Percentiles rank a stretch among this genome's conserved stretches.
These are phyloP conservation scores for Fusarium sp. DNA, from an alignment of 2,329 filamentous ascomycete species.

Conservation along the genomic window DNA sequence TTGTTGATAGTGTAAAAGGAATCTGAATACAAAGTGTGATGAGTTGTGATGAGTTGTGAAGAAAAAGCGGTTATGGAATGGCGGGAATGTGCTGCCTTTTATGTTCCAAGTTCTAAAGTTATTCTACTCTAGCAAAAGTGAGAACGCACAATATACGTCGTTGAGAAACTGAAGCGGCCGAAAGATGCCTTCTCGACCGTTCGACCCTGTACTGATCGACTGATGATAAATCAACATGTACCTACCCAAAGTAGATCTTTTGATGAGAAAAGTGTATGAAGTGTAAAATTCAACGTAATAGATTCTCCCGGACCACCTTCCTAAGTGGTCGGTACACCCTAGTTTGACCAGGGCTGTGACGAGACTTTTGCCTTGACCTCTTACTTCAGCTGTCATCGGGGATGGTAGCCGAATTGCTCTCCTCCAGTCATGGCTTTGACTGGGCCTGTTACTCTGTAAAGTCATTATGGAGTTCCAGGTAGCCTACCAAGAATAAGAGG, in stretches of 20 bases:
- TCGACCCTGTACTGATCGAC: not conserved
- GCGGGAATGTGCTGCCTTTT: not conserved
- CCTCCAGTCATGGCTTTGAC: not conserved
- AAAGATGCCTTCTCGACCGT: not conserved
- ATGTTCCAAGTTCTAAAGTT: not conserved
- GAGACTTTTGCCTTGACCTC: not conserved
- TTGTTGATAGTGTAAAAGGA: not conserved
- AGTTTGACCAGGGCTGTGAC: not conserved
- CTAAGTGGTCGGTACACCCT: not conserved
- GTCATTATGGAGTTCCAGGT: too few species aligned
- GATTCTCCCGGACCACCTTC: accelerated
- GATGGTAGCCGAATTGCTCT: not conserved
- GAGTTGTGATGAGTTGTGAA: not conserved
- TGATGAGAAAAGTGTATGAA: not conserved
- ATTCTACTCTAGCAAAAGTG: accelerated
- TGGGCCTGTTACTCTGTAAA: not conserved
- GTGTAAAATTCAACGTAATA: not conserved
- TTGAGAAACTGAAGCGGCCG: not conserved
- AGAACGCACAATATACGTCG: not conserved
- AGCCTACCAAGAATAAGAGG: not conserved
- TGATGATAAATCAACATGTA: not conserved
- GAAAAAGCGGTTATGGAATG: not conserved
- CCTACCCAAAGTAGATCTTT: not conserved
- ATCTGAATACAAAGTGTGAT: not conserved
- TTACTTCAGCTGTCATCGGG: not conserved